These are phyloP conservation scores for Kuraishia hungarica DNA, from an alignment of 805 yeast genomes.

Conservation along the genomic window DNA sequence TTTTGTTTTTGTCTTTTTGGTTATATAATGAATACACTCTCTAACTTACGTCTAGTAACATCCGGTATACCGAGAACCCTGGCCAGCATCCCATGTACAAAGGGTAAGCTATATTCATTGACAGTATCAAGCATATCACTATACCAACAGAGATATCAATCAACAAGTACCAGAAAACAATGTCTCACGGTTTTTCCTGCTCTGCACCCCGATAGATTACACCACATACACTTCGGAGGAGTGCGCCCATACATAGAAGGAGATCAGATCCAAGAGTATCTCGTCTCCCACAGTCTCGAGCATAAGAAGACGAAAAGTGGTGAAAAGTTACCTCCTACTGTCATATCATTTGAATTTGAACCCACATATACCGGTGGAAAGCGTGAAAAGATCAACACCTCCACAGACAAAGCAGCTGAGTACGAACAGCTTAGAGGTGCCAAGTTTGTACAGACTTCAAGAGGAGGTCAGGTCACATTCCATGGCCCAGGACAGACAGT, in stretches of 20 bases:
- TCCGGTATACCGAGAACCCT: neutral
- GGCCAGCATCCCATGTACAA: neutral
- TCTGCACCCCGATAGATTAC: conserved; percentile 13
- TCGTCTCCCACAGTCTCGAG: conserved; percentile 49
- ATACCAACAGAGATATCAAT: neutral
- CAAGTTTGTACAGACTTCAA: conserved; percentile 61
- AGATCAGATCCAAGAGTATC: conserved; percentile 42
- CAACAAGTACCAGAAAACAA: neutral
- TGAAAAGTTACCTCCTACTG: conserved; percentile 51
- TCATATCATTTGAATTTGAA: conserved; percentile 76
- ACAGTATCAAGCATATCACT: neutral
- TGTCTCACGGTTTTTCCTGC: neutral
- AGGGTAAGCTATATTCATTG: neutral
- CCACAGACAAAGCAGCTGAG: conserved; percentile 12
- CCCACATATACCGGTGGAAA: conserved; percentile 92
- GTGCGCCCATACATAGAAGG: conserved; percentile 38
- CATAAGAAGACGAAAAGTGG: conserved; percentile 30
- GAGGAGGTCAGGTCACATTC: conserved; percentile 96
- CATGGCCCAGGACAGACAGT: conserved; percentile 96
- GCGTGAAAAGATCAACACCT: conserved; percentile 52
- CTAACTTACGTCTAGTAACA: neutral
- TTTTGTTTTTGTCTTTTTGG: too few species aligned
- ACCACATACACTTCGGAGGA: conserved; percentile 35
- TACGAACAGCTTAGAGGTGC: conserved; percentile 34
- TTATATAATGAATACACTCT: neutral